These are phyloP conservation scores for Solanum paucissectum DNA, from an alignment of 257 asterid genomes.

Conservation along the genomic window DNA sequence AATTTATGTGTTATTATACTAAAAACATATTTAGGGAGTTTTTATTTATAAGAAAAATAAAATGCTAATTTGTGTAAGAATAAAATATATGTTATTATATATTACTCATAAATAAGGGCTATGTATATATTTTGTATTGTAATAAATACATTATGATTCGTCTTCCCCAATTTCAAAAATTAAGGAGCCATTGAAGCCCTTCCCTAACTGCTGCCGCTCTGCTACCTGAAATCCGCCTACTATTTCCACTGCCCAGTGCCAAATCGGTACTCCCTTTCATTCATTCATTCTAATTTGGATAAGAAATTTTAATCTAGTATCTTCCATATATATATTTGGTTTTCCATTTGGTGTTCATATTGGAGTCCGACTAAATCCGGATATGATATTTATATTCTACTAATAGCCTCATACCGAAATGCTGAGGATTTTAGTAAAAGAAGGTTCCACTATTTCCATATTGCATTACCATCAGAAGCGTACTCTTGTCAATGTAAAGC, in stretches of 20 bases:
- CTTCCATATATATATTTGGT: not conserved
- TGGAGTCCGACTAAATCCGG: not conserved
- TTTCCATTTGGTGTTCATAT: no score
- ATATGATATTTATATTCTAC: not conserved
- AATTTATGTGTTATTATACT: no score
- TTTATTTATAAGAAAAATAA: no score
- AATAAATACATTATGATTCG: not conserved
- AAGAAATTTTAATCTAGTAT: not conserved
- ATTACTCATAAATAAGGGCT: no score
- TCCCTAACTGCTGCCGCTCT: not conserved
- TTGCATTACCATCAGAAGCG: slow-evolving; percentile 40
- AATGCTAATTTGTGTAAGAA: no score
- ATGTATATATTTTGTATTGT: no score
- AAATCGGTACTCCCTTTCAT: not conserved
- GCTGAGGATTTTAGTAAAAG: not conserved
- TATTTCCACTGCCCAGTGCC: not conserved
- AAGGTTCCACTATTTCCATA: not conserved
- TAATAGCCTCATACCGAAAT: not conserved
- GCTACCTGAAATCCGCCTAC: not conserved
- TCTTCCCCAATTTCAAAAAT: not conserved
- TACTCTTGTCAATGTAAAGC: slow-evolving; percentile 68
- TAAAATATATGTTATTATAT: no score
- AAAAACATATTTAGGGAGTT: no score
- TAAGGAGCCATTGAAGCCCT: not conserved
- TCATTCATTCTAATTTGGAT: not conserved